phyloP scores from a whole-genome alignment of 495 filamentous ascomycete genomes.

The Geoglossum glabrum region DNA sequence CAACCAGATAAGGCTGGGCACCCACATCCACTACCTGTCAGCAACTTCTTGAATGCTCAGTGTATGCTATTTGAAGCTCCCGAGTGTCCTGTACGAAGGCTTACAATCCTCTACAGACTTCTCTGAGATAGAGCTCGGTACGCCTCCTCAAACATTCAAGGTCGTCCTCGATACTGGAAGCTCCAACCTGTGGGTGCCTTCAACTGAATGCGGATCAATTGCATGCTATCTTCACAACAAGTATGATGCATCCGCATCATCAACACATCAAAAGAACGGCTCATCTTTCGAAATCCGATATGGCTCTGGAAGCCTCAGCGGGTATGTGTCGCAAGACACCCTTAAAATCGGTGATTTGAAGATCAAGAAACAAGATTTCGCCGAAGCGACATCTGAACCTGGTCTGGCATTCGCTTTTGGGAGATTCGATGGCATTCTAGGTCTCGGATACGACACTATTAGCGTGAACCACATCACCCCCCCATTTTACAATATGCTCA shows the following conservation, averaged over 20 bases:
- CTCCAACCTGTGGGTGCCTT: constrained; percentile 98
- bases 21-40: constrained; percentile 69
- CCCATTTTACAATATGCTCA: constrained; percentile 88
- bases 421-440: constrained; percentile 93
- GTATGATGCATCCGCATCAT: constrained; percentile 82
- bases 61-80: constrained; percentile 36
- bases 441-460: constrained; percentile 85
- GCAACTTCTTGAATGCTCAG: constrained; percentile 97
- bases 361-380: constrained; percentile 77
- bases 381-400: constrained; percentile 85
- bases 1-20: constrained; percentile 44
- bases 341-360: constrained; percentile 75
- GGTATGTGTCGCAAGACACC: constrained; percentile 76
- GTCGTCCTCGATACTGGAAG: constrained; percentile 96
- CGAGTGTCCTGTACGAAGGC: background rate
- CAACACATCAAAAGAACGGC: constrained; percentile 86
- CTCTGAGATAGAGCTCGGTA: constrained; percentile 85
- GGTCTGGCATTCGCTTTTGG: constrained; percentile 97
- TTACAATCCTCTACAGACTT: constrained; percentile 45
- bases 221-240: constrained; percentile 95
- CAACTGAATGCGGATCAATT: constrained; percentile 75
- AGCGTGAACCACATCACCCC: constrained; percentile 88
- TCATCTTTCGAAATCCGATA: constrained; percentile 84
- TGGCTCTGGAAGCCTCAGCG: constrained; percentile 84
- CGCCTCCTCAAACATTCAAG: constrained; percentile 88